Evolutionary conservation across 2,329 filamentous ascomycete species (phyloP).

Genomic region (Acephala macrosclerotiorum): DNA sequence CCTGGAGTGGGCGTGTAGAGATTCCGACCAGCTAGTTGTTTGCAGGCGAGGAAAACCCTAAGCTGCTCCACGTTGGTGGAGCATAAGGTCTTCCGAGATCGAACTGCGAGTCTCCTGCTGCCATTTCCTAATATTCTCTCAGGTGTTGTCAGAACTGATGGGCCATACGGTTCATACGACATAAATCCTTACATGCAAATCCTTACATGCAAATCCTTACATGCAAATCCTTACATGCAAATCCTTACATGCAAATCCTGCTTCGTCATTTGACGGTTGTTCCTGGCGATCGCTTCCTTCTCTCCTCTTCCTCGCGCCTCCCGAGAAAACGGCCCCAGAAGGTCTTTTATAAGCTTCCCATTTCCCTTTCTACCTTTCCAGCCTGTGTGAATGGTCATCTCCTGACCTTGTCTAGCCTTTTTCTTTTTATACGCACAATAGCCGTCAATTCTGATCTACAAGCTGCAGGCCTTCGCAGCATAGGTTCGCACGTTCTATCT

Average conservation of each 20-base stretch:
- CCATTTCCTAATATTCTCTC: background rate
- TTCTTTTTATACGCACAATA: constrained; percentile 10
- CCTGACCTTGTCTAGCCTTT: constrained; percentile 16
- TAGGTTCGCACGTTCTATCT: background rate
- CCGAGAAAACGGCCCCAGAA: constrained; percentile 17
- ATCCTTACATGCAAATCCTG: constrained; percentile 3
- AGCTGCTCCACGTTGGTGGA: background rate
- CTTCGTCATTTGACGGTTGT: constrained; percentile 15
- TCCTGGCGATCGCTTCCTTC: constrained; percentile 33
- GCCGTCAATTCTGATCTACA: constrained; percentile 3
- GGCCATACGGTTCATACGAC: background rate
- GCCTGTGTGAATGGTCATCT: background rate
- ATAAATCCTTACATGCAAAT: constrained; percentile 1
- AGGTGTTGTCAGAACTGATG: background rate
- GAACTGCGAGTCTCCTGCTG: background rate
- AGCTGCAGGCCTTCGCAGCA: background rate
- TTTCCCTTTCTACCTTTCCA: background rate
- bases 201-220: too few species aligned
- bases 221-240: too few species aligned
- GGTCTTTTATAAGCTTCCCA: constrained; percentile 17
- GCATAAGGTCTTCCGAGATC: background rate
- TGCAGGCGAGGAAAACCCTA: background rate
- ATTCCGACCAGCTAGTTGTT: background rate
- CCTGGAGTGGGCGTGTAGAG: background rate
- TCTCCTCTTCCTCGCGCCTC: constrained; percentile 21